phyloP scores from a whole-genome alignment of 176 grass and related monocot species.

The Aegilops longissima region DNA sequence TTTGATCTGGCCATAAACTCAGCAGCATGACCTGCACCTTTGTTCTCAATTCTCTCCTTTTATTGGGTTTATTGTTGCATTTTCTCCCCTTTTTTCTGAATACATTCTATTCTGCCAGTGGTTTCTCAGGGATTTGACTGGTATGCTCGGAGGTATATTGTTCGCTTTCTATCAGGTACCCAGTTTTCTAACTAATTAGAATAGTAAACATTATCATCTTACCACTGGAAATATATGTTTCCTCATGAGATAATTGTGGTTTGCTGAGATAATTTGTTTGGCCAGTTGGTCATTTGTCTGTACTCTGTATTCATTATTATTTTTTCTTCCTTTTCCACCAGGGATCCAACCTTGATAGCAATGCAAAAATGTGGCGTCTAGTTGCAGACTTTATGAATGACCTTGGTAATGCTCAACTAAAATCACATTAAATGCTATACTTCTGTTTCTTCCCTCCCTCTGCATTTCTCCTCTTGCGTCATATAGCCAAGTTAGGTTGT shows the following conservation, averaged over 20 bases:
- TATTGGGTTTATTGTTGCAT: not conserved
- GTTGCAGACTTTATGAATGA: slow-evolving; percentile 99
- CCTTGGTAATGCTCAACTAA: slow-evolving; percentile 63
- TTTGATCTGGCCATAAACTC: not conserved
- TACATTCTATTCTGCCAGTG: slow-evolving; percentile 58
- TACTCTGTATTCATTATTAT: slow-evolving; percentile 35
- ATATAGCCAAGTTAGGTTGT: not conserved
- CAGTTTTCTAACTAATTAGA: not conserved
- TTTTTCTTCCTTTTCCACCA: slow-evolving; percentile 43
- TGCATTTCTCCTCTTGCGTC: not conserved
- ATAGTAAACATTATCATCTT: slow-evolving; percentile 6
- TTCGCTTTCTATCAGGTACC: slow-evolving; percentile 97
- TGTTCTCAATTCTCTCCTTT: not conserved
- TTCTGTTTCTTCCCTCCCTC: not conserved
- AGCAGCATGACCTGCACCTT: not conserved
- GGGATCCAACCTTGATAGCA: slow-evolving; percentile 93
- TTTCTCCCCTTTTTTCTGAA: not conserved
- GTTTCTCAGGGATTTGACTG: slow-evolving; percentile 96
- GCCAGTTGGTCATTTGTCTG: not conserved
- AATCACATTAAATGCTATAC: not conserved
- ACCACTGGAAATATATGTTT: slow-evolving; percentile 10
- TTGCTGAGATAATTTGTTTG: not conserved
- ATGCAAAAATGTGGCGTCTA: slow-evolving; percentile 94
- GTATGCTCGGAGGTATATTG: slow-evolving; percentile 94
- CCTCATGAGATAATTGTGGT: not conserved